Percentiles rank a stretch among this genome's conserved stretches.
Conservation (phyloP, 306 rosid species). For the Oxytropis ochrocephala region DNA sequence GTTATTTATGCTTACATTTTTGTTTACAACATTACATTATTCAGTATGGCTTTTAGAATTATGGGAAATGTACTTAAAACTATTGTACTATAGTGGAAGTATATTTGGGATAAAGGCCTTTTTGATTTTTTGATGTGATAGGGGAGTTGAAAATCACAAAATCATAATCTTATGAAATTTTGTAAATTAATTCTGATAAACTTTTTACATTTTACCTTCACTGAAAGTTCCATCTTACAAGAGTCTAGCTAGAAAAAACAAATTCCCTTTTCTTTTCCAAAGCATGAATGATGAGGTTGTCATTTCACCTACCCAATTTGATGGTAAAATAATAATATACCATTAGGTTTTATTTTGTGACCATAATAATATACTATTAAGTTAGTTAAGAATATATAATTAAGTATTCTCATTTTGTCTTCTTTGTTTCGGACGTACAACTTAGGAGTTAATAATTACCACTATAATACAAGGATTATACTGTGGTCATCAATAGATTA, state of each 20-base stretch:
- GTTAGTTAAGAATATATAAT: neutral
- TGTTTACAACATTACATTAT: neutral
- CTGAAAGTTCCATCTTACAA: neutral
- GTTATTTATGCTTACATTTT: neutral
- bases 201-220: neutral
- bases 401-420: slow-evolving; percentile 2
- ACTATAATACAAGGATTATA: neutral
- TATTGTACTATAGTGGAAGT: neutral
- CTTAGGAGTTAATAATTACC: neutral
- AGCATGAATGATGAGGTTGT: neutral
- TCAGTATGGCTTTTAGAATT: neutral
- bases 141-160: slow-evolving; percentile 9
- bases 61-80: neutral
- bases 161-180: neutral
- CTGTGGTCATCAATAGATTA: neutral
- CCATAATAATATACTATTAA: neutral
- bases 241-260: neutral
- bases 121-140: neutral
- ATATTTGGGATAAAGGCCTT: neutral
- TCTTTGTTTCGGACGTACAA: neutral
- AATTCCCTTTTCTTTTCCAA: neutral
- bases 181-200: neutral
- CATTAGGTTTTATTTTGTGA: neutral
- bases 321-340: neutral
- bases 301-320: neutral